Base-by-base conservation (phyloP, 1,284 basidiomycete genomes). In the Boletus semigastroideus region DNA sequence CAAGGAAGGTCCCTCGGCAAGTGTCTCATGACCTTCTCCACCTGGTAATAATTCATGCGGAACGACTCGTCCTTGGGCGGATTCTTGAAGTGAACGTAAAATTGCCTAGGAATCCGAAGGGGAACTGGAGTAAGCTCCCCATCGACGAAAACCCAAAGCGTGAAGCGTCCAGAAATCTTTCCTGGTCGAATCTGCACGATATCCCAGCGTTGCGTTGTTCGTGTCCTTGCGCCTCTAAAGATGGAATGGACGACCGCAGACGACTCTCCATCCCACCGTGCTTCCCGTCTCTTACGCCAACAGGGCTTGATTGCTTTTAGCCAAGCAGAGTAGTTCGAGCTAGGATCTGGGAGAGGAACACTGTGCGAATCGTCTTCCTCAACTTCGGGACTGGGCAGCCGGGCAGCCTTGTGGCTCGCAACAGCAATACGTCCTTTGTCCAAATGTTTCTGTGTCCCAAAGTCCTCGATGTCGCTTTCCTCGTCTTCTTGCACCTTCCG, bases 1-100 rank as follows among this genome's bases (percentile, higher is more conserved):
- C 86, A 87, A 2, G 86, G 80, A 30, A 86, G 79, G 55, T 90
- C 89, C 41, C 93, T 82, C 2, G 97, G 97, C 36, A 99, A 73
- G 51, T 84, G 89, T 31, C 89, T 79, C 2, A 83, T 79, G 5
- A 96, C 87, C 53, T 87, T 84, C 58, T 92, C 87, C 54, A 79
- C 81, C 12, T 79, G 68, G 68, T 97, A 98, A 55, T 81, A 75
- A 25, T 85, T 80, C 1, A 78, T 73, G 34, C 77, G 80, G 72
- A 97, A 96, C 8, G 87, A 74, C 5, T 76, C 78, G 5, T 77
- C 72, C 39, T 76, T 76, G 0, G 87, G 84, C 2, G 77, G 69
- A 2, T 77, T 78, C 66, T 95, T 89, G 58, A 97, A 79, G 67
- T 97, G 94, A 55, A 99, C 78, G 68, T 97, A 99, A 68, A 98